Base-by-base conservation (phyloP, 495 filamentous ascomycete genomes). In the Hyaloscypha bicolor region DNA sequence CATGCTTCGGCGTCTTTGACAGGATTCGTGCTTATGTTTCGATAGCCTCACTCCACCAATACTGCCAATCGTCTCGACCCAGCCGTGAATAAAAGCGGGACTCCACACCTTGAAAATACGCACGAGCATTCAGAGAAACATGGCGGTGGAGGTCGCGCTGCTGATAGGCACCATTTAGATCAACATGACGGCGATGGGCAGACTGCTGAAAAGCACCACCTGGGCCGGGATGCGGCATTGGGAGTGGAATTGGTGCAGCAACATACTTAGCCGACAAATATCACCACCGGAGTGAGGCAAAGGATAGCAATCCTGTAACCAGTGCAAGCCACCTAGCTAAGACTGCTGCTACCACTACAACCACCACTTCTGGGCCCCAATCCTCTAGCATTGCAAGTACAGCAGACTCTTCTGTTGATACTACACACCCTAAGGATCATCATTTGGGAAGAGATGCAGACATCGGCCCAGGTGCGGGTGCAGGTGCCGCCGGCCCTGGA, bases 381-480 rank as follows among this genome's bases (percentile, higher is more conserved):
- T 71, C 70, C 62, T 85, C 80, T 60, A 80, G 83, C 70, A 30
- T 86, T 14, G 76, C 83, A 58, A 90, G 89, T 77, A 85, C 85
- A 71, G 65, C 69, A 71, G 83, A 87, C 65, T 85, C 85, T 35
- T 79, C 80, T 48, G 78, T 85, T 21, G 79, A 84, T 33, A 29
- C 5, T n/a, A 59, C 16, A 5, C 3, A 14, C 35, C 37, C 25
- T 16, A 21, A 25, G 8, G 55, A 33, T 4, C 66, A 63, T 39
- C 67, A 69, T 37, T 42, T 39, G 5, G 68, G 68, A 11, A 45
- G 68, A 52, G 64, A 70, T 66, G 30, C 58, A 51, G 63, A 32
- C 3, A 6, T 63, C 35, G 63, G 9, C n/a, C 62, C 35, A 2
- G 58, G 56, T 30, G 37, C 48, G 5, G 59, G 35, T 59, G 51